Evolutionary conservation across 1,139 yeast species (phyloP), one percentile per base, ranked within the genome.

Genomic region (Eremothecium coryli): DNA sequence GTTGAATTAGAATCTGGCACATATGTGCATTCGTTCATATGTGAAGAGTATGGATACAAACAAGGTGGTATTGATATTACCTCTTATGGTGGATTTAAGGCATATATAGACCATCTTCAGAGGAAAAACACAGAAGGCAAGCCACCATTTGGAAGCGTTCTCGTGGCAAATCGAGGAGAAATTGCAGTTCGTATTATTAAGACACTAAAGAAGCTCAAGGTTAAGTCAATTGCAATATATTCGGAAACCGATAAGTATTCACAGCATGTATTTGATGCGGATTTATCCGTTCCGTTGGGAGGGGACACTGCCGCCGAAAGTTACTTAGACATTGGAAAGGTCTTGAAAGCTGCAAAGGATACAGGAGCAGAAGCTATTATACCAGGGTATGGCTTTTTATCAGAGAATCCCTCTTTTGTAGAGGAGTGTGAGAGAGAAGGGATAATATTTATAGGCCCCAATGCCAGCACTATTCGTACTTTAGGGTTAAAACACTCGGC

Each of bases 151-250:
- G 69, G 77, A 29, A 73, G 82, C 9, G 95, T 90, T 10, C 68
- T 90, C 41, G 93, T 90, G 37, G 97, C 98, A 23, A 90, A 90
- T 65, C 75, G 98, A 62, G 98, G 98, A 56, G 98, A 90, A 62
- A 90, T 90, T 52, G 96, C 98, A 3, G 96, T 86, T 23, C 70
- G 98, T 56, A 82, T 90, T 47, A 84, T 88, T 53, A 80, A 73
- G 55, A 88, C 98, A 6, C 67, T 88, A 54, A 84, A 82, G 58
- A 79, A 78, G 56, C 60, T 88, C 49, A 76, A 76, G 3, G 82
- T 90, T 47, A 72, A 69, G 48, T 66, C 95, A 0, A 78, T 90
- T 45, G 93, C 97, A 2, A 80, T 90, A 31, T 90, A 82, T 61
- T 82, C 96, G 8, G 93, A 85, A 51, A 81, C 86, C 4, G 98